phyloP scores from a whole-genome alignment of 257 asterid species.

The Solanum tacnaense region DNA sequence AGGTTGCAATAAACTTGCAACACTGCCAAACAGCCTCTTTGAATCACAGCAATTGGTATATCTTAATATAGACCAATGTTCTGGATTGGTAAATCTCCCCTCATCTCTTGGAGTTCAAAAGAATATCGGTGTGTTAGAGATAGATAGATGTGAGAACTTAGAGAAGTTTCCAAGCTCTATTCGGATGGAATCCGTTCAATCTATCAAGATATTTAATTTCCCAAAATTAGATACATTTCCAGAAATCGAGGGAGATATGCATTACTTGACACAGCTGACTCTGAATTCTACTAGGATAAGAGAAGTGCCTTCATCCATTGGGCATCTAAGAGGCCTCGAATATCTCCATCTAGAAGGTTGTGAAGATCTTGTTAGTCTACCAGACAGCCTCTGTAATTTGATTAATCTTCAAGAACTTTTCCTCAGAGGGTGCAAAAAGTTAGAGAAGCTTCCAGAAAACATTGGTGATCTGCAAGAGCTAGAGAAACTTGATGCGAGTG shows the following conservation, averaged over 20 bases:
- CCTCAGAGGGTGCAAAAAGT: fast-evolving
- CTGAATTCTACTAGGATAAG: too few relatives aligned
- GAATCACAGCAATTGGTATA: neutral
- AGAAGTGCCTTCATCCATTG: neutral
- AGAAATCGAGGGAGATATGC: neutral
- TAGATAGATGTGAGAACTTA: too few relatives aligned
- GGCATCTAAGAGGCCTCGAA: neutral
- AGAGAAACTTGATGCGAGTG: fast-evolving
- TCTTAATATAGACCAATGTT: fast-evolving
- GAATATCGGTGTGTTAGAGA: fast-evolving
- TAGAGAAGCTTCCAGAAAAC: too few relatives aligned
- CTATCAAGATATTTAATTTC: fast-evolving
- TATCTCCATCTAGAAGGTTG: too few relatives aligned
- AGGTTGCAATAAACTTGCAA: too few relatives aligned
- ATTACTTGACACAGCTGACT: fast-evolving
- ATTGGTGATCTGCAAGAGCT: neutral
- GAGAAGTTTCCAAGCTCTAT: too few relatives aligned
- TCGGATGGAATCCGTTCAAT: fast-evolving
- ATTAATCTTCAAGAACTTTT: too few relatives aligned
- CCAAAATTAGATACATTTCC: neutral
- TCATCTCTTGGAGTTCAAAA: too few relatives aligned
- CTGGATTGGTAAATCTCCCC: too few relatives aligned
- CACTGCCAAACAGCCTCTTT: neutral
- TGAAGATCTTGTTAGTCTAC: too few relatives aligned
- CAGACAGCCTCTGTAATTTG: too few relatives aligned